Evolutionary conservation across 495 filamentous ascomycete genomes (phyloP).

Genomic region (Hypoxylon intermedium): DNA sequence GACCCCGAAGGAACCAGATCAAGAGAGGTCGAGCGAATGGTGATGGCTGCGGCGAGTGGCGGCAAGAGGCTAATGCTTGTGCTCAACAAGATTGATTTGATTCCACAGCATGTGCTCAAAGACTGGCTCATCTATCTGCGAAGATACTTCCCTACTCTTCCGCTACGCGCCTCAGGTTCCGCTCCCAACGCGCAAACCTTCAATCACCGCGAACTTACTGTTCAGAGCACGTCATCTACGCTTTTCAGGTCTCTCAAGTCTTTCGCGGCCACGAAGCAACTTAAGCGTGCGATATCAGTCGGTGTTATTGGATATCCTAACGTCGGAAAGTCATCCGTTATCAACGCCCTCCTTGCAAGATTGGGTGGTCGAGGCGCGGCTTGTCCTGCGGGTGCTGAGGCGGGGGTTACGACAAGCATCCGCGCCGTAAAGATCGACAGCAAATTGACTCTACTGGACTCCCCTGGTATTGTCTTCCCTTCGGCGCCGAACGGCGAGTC

Average conservation of each 20-base stretch:
- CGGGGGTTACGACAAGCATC: slow-evolving; percentile 88
- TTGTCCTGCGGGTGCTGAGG: slow-evolving; percentile 90
- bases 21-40: slow-evolving; percentile 84
- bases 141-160: slow-evolving; percentile 90
- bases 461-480: slow-evolving; percentile 95
- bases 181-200: slow-evolving; percentile 88
- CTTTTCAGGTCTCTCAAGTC: slow-evolving; percentile 92
- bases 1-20: slow-evolving; percentile 93
- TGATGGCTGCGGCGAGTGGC: slow-evolving; percentile 83
- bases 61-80: slow-evolving; percentile 91
- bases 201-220: slow-evolving; percentile 87
- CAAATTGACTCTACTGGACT: slow-evolving; percentile 93
- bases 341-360: slow-evolving; percentile 88
- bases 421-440: slow-evolving; percentile 93
- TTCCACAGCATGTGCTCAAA: slow-evolving; percentile 81
- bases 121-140: slow-evolving; percentile 85
- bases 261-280: slow-evolving; percentile 80
- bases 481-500: slow-evolving; percentile 43
- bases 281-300: slow-evolving; percentile 89
- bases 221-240: slow-evolving; percentile 82
- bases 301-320: slow-evolving; percentile 97
- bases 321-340: slow-evolving; percentile 95
- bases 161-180: slow-evolving; percentile 83
- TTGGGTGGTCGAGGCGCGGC: slow-evolving; percentile 72
- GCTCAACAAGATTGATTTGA: slow-evolving; percentile 95